A percentile compares a stretch with the other conserved stretches of the same genome.
Evolutionary conservation across 1,139 yeast genomes (phyloP).

Genomic region (Spathaspora sp.): DNA sequence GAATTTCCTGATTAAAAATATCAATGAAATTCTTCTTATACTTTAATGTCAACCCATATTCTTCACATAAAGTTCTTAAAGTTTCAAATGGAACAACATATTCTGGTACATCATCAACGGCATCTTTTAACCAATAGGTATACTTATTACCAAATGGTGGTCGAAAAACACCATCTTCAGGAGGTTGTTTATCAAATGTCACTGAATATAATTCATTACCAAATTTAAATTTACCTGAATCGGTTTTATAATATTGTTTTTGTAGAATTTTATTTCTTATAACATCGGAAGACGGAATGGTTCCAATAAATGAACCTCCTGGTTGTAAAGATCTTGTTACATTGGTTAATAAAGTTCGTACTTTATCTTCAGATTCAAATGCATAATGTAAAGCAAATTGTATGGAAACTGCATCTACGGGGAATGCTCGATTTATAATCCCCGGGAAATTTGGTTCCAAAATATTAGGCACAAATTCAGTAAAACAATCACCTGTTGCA

Average conservation of each 20-base stretch:
- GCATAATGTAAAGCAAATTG: constrained; percentile 96
- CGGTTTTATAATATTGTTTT: constrained; percentile 38
- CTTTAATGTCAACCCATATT: constrained; percentile 71
- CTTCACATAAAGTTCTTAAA: constrained; percentile 78
- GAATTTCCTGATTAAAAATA: constrained; percentile 78
- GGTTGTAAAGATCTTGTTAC: constrained; percentile 70
- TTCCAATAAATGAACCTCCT: constrained; percentile 90
- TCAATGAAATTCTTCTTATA: constrained; percentile 79
- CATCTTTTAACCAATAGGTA: constrained; percentile 81
- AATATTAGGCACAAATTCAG: constrained; percentile 65
- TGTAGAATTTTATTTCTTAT: constrained; percentile 63
- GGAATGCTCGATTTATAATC: constrained; percentile 62
- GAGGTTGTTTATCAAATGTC: constrained; percentile 73
- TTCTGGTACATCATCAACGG: constrained; percentile 95
- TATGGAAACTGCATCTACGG: constrained; percentile 84
- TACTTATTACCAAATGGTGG: constrained; percentile 85
- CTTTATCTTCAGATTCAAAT: constrained; percentile 80
- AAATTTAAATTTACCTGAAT: constrained; percentile 52
- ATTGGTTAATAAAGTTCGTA: constrained; percentile 68
- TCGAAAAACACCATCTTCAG: constrained; percentile 67
- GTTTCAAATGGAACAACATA: constrained; percentile 96
- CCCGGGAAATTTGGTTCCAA: constrained; percentile 59
- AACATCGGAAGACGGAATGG: constrained; percentile 90
- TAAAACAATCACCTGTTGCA: constrained; percentile 92
- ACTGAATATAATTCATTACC: constrained; percentile 85